Evolutionary conservation across 192 early-diverging fungal genomes (phyloP).

Genomic region (Coemansia sp.): DNA sequence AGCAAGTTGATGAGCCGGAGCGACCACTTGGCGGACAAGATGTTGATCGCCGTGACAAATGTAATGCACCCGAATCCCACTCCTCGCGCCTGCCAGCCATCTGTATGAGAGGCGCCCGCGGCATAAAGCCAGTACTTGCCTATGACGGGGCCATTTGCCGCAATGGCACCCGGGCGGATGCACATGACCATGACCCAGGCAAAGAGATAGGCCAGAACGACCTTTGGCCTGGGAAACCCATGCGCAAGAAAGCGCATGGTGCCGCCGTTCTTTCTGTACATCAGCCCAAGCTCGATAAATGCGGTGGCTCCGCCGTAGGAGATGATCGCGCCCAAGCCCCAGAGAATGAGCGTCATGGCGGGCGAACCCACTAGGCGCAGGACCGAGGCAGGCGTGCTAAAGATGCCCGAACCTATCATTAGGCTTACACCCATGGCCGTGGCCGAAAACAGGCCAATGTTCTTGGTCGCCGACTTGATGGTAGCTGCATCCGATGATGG

Average conservation of each 20-base stretch:
- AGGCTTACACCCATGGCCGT: slow-evolving; percentile 67
- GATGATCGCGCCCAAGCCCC: slow-evolving; percentile 69
- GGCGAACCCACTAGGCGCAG: slow-evolving; percentile 61
- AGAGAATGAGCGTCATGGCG: slow-evolving; percentile 70
- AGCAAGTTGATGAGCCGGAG: slow-evolving; percentile 70
- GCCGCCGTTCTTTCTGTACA: slow-evolving; percentile 82
- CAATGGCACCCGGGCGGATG: slow-evolving; percentile 55
- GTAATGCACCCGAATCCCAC: slow-evolving; percentile 62
- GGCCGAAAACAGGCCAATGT: slow-evolving; percentile 59
- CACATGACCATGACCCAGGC: slow-evolving; percentile 52
- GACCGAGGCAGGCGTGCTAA: slow-evolving; percentile 75
- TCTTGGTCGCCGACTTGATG: slow-evolving; percentile 8
- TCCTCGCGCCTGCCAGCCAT: slow-evolving; percentile 53
- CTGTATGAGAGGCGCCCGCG: slow-evolving; percentile 7
- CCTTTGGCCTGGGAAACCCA: slow-evolving; percentile 56
- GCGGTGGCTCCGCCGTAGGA: slow-evolving; percentile 79
- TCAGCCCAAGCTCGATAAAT: slow-evolving; percentile 89
- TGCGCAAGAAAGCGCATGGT: slow-evolving; percentile 82
- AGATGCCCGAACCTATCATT: slow-evolving; percentile 80
- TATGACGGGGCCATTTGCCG: slow-evolving; percentile 53
- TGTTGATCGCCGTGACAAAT: slow-evolving; percentile 63
- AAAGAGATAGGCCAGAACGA: slow-evolving; percentile 56
- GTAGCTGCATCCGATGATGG: neutral
- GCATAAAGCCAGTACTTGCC: slow-evolving; percentile 60
- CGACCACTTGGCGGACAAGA: slow-evolving; percentile 60